phyloP scores from a whole-genome alignment of 148 eudicot genomes.

The Silene latifolia region DNA sequence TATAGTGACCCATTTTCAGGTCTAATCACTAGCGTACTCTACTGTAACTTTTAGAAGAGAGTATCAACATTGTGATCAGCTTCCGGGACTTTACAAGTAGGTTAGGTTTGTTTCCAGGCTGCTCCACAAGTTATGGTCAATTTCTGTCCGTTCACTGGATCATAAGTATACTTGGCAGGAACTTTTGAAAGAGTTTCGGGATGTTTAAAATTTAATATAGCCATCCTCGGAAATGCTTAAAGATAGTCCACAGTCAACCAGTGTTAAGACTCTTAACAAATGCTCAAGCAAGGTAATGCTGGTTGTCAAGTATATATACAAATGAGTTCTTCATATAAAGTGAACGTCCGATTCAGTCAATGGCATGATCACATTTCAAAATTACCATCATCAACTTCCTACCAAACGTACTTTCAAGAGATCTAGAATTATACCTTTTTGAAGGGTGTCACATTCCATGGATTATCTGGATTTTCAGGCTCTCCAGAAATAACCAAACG shows the following conservation, averaged over 20 bases:
- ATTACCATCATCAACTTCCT: neutral
- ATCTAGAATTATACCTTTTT: conserved; percentile 50
- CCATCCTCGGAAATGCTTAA: neutral
- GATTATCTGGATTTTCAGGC: conserved; percentile 90
- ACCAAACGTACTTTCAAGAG: neutral
- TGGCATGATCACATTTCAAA: neutral
- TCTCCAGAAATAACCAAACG: conserved; percentile 88
- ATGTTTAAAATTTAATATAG: neutral
- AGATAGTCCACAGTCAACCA: conserved; percentile 6
- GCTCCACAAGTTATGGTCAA: neutral
- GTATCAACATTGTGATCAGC: neutral
- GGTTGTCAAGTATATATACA: neutral
- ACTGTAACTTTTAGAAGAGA: neutral
- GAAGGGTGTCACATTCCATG: conserved; percentile 88
- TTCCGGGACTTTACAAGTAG: neutral
- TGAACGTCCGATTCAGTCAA: neutral
- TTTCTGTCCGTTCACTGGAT: neutral
- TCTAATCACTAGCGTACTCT: neutral
- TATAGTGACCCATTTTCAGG: too few species aligned
- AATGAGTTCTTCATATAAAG: neutral
- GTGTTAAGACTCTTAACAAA: neutral
- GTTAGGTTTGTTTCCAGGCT: neutral
- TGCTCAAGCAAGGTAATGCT: neutral
- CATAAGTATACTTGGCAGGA: neutral
- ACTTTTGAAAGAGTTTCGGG: neutral